Evolutionary conservation across 2,329 filamentous ascomycete species (phyloP).

Genomic region (Apiospora malaysiana): DNA sequence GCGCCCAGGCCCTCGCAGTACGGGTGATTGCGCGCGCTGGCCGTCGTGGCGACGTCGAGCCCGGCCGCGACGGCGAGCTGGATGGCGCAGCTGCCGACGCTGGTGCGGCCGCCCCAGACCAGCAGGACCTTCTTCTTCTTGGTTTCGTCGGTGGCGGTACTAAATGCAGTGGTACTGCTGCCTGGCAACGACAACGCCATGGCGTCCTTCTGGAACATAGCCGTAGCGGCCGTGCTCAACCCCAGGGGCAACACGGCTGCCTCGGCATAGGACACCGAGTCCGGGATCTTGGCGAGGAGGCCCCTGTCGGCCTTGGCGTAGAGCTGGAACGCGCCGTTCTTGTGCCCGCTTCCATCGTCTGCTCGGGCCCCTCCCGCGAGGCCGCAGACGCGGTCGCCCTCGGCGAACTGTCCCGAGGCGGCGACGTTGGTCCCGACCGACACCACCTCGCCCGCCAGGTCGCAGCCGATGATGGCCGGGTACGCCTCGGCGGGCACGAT

Average conservation of each 20-base stretch:
- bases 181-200: conserved; percentile 23
- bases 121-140: conserved; percentile 20
- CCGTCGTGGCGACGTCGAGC: conserved; percentile 47
- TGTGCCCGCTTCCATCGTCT: conserved; percentile 19
- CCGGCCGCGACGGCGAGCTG: conserved; percentile 48
- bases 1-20: conserved; percentile 33
- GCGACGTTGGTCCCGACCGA: conserved; percentile 33
- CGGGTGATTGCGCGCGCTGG: conserved; percentile 37
- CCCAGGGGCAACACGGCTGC: conserved; percentile 29
- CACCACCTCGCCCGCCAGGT: conserved; percentile 40
- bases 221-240: conserved; percentile 28
- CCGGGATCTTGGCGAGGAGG: conserved; percentile 26
- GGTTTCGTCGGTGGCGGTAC: background rate
- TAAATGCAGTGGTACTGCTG: too few relatives aligned
- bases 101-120: conserved; percentile 43
- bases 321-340: conserved; percentile 32
- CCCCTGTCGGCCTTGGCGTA: conserved; percentile 20
- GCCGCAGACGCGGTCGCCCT: conserved; percentile 36
- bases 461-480: conserved; percentile 42
- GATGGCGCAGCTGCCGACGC: conserved; percentile 49
- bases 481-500: conserved; percentile 32
- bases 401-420: conserved; percentile 28
- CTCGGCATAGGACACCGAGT: conserved; percentile 25
- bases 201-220: conserved; percentile 25
- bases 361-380: conserved; percentile 15